These are phyloP conservation scores for Scheffersomyces segobiensis DNA, from an alignment of 1,139 yeast genomes.

Conservation along the genomic window DNA sequence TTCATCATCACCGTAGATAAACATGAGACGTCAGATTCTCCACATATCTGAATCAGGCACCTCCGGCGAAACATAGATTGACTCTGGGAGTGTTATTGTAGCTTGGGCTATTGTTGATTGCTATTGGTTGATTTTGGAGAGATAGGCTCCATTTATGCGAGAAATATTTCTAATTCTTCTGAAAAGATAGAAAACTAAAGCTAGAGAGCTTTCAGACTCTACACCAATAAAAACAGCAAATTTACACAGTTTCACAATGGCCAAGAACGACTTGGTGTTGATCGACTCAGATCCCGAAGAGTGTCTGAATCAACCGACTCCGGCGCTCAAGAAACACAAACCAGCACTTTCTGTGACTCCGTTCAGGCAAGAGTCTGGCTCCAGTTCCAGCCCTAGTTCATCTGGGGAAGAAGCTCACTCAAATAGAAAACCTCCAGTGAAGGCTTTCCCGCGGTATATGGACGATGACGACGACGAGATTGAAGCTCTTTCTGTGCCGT, in stretches of 20 bases:
- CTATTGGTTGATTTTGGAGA: neutral
- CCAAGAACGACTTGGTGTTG: constrained; percentile 15
- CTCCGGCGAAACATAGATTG: neutral
- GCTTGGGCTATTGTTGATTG: neutral
- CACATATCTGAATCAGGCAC: neutral
- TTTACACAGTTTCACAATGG: neutral
- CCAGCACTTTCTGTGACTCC: constrained; percentile 1
- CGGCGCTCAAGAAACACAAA: constrained; percentile 10
- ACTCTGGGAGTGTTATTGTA: neutral
- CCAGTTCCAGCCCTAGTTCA: neutral
- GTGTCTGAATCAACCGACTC: constrained; percentile 1
- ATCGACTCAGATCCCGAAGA: constrained; percentile 18
- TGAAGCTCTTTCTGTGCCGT: neutral
- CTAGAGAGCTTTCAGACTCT: neutral
- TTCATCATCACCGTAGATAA: neutral
- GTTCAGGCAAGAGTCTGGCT: neutral
- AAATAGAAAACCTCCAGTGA: neutral
- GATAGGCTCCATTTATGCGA: neutral
- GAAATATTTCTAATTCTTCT: neutral
- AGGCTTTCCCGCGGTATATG: constrained; percentile 1
- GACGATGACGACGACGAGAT: constrained; percentile 3
- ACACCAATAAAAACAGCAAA: neutral
- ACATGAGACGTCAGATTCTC: neutral
- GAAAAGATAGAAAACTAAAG: neutral
- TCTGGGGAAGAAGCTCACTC: constrained; percentile 1